Conservation (phyloP, 352 stramenopile species). For the Globisporangium yorkense region DNA sequence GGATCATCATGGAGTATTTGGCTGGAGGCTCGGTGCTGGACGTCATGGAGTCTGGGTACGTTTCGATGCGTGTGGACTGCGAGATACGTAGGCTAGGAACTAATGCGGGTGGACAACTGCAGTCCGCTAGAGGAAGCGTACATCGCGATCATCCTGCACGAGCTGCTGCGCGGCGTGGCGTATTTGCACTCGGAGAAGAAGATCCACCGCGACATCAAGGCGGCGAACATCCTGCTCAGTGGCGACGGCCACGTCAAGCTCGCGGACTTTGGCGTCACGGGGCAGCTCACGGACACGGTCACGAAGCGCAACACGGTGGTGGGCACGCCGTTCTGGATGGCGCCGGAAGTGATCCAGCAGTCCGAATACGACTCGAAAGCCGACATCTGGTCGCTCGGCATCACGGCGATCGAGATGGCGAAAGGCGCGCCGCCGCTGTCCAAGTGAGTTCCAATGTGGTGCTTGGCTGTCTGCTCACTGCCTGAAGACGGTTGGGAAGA, state of each 20-base stretch:
- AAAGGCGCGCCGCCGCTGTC: slow-evolving; percentile 94
- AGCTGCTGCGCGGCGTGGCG: slow-evolving; percentile 60
- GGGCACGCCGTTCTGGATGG: slow-evolving; percentile 98
- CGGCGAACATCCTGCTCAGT: slow-evolving; percentile 76
- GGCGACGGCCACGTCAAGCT: slow-evolving; percentile 78
- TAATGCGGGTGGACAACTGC: background rate
- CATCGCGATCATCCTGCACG: slow-evolving; percentile 79
- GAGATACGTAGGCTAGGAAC: background rate
- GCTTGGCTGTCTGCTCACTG: background rate
- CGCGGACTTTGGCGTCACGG: slow-evolving; percentile 86
- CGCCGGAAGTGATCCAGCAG: slow-evolving; percentile 81
- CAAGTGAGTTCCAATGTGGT: slow-evolving; percentile 34
- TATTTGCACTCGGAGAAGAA: slow-evolving; percentile 84
- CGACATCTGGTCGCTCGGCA: slow-evolving; percentile 98
- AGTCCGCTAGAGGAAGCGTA: slow-evolving; percentile 73
- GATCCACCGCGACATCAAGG: slow-evolving; percentile 84
- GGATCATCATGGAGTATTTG: slow-evolving; percentile 95
- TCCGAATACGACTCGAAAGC: slow-evolving; percentile 95
- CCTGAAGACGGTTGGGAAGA: background rate
- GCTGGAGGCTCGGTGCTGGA: slow-evolving; percentile 89
- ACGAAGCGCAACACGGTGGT: slow-evolving; percentile 98
- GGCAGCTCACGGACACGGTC: slow-evolving; percentile 95
- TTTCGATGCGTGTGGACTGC: background rate
- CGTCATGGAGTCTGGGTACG: slow-evolving; percentile 67
- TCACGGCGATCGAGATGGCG: slow-evolving; percentile 98